phyloP scores from a whole-genome alignment of 2,329 filamentous ascomycete species.

The Ceratocystis ficicola region DNA sequence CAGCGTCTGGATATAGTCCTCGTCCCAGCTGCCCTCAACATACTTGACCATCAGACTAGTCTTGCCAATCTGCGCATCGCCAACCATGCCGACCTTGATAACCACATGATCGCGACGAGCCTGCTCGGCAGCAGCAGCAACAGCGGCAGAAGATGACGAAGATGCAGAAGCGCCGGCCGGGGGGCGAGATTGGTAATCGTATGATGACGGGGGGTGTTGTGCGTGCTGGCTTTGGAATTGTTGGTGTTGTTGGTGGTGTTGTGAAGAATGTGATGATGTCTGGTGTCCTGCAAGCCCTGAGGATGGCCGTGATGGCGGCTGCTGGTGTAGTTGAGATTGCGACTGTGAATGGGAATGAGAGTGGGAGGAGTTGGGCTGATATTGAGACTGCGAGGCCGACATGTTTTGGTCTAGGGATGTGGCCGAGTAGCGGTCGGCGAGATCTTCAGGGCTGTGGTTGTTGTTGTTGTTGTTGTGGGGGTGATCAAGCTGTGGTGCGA shows the following conservation, averaged over 20 bases:
- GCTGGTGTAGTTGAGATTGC: background rate
- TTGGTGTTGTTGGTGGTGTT: constrained; percentile 29
- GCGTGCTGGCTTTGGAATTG: constrained; percentile 35
- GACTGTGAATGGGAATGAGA: background rate
- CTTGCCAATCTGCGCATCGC: constrained; percentile 97
- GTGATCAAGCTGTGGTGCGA: constrained; percentile 24
- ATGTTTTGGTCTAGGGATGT: constrained; percentile 34
- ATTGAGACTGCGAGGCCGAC: constrained; percentile 24
- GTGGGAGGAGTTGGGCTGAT: background rate
- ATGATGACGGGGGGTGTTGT: constrained; percentile 27
- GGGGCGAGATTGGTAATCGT: constrained; percentile 26
- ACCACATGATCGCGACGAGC: constrained; percentile 64
- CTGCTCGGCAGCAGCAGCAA: constrained; percentile 26
- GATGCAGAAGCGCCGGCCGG: background rate
- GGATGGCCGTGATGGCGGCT: constrained; percentile 37
- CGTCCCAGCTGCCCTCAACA: constrained; percentile 97
- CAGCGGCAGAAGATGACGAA: constrained; percentile 23
- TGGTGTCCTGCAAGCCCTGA: constrained; percentile 39
- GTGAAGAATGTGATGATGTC: constrained; percentile 24
- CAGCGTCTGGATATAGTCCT: constrained; percentile 97
- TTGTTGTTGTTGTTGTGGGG: background rate
- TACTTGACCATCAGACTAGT: constrained; percentile 99
- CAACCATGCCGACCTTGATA: constrained; percentile 99
- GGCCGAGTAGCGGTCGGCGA: constrained; percentile 38
- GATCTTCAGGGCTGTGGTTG: constrained; percentile 27